Evolutionary conservation across 2,329 filamentous ascomycete genomes (phyloP).

Genomic region (Alternaria sp.): DNA sequence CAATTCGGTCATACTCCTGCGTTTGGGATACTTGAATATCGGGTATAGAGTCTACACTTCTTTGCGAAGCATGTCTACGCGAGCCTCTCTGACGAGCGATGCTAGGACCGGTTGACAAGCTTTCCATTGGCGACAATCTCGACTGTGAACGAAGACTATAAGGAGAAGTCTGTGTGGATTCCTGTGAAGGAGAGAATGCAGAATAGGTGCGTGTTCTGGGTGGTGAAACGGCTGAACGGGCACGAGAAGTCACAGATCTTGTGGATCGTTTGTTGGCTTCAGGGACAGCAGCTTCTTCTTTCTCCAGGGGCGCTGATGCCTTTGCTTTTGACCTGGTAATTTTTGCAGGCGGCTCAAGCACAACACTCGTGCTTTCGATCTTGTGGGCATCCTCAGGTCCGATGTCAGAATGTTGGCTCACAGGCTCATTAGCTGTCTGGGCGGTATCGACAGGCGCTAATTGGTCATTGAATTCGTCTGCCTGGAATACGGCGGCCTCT

Average conservation of each 20-base stretch:
- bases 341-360: constrained; percentile 34
- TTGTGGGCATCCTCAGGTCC: constrained; percentile 29
- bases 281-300: constrained; percentile 16
- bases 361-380: constrained; percentile 24
- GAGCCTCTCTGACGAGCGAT: constrained; percentile 9
- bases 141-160: constrained; percentile 40
- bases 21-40: constrained; percentile 10
- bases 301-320: constrained; percentile 25
- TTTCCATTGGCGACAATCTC: constrained; percentile 29
- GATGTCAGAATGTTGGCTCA: constrained; percentile 18
- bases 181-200: too few relatives aligned
- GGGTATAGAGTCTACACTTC: constrained; percentile 14
- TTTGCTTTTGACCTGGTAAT: constrained; percentile 44
- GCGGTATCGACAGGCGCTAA: background rate
- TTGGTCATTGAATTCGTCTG: constrained; percentile 8
- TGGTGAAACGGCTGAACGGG: constrained; percentile 25
- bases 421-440: background rate
- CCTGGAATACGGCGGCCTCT: constrained; percentile 18
- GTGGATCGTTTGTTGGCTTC: constrained; percentile 21
- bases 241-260: constrained; percentile 20
- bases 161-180: constrained; percentile 28
- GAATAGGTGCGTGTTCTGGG: constrained; percentile 22
- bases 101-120: background rate
- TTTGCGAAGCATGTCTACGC: constrained; percentile 19
- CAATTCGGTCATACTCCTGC: constrained; percentile 18